Base-by-base conservation (phyloP, 768 basidiomycete species). In the Boletus vinaceobasis region DNA sequence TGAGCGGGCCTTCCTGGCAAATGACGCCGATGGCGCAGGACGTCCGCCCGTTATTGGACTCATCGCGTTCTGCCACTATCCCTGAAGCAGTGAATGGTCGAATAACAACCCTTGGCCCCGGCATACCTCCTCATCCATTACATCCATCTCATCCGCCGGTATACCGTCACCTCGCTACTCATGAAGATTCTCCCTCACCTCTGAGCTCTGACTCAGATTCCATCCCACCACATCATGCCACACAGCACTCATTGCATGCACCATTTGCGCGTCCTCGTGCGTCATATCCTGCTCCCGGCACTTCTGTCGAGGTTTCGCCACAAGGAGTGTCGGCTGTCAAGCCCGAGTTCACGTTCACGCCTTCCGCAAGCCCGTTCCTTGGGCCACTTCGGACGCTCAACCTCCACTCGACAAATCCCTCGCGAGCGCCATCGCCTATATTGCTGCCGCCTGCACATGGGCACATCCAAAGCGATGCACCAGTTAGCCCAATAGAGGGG, bases 331-430 rank as follows among this genome's bases (percentile, higher is more conserved):
- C 71, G 48, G 56, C 47, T 38, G 50, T 61, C 51, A 71, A 67
- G 40, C 60, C 71, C 23, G 76, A 75, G 46, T 71, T 75, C 62
- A 56, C 69, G 5, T 75, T 79, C 62, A 90, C 89, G 1, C 89
- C 89, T 1, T 86, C 84, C 19, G 85, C 88, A 2, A 88, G 86
- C 55, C 89, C 89, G 1, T 90, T 92, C 78, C 80, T 92, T 21
- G 89, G 86, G 0, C 87, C 88, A 2, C 71, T 92, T 60, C 79
- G 86, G 50, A 86, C 85, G 7, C 78, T 92, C 54, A 85, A 89
- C 62, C 80, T 91, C 42, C 87, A 89, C 63, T 86, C 85, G 1
- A 74, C 85, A 3, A 80, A 80, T 48, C 82, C 84, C 0, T 87
- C 85, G 11, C 80, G 88, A 43, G 88, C 86, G 0, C 86, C 89